phyloP scores from a whole-genome alignment of 768 basidiomycete genomes.

The Boletus subparvulus region DNA sequence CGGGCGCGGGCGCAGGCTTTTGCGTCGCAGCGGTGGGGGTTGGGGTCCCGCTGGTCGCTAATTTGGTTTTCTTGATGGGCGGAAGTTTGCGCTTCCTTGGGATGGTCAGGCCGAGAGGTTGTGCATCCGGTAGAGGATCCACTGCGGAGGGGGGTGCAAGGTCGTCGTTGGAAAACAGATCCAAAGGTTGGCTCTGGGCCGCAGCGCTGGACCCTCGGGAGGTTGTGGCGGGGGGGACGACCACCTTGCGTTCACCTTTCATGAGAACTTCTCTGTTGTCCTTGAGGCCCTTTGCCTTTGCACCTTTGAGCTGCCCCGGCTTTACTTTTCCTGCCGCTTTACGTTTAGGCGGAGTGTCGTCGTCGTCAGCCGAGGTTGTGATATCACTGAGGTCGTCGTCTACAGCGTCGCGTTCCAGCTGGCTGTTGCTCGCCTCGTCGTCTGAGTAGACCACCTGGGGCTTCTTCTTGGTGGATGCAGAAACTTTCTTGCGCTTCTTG shows the following conservation, averaged over 20 bases:
- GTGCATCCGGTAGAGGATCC: constrained; percentile 16
- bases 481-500: constrained; percentile 19
- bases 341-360: constrained; percentile 20
- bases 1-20: constrained; percentile 14
- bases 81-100: constrained; percentile 67
- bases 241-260: constrained; percentile 43
- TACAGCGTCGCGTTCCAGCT: constrained; percentile 23
- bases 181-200: constrained; percentile 30
- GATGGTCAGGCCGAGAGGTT: constrained; percentile 23
- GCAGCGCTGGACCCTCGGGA: constrained; percentile 33
- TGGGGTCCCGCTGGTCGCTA: constrained; percentile 19
- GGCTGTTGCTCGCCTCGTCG: constrained; percentile 28
- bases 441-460: constrained; percentile 28
- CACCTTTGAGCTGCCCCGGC: constrained; percentile 11
- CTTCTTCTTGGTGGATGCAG: constrained; percentile 21
- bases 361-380: constrained; percentile 24
- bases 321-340: constrained; percentile 27
- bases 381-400: constrained; percentile 29
- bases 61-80: constrained; percentile 67
- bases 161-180: constrained; percentile 36
- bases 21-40: constrained; percentile 27
- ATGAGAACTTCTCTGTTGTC: constrained; percentile 38
- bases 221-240: constrained; percentile 12
- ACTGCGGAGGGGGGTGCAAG: background rate
- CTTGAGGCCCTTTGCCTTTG: constrained; percentile 32